phyloP scores from a whole-genome alignment of 257 asterid species.

The Nicotiana otophora region DNA sequence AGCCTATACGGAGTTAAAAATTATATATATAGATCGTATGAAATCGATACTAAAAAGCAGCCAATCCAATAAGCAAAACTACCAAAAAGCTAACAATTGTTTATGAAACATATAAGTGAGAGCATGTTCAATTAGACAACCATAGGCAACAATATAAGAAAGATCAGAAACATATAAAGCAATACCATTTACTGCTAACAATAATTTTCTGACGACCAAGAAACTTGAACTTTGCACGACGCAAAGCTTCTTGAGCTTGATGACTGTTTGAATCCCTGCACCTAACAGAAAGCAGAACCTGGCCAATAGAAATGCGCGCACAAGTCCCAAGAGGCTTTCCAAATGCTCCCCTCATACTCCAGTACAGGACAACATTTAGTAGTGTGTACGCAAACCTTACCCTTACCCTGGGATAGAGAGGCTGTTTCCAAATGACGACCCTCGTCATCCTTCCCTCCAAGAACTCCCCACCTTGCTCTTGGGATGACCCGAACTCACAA shows the following conservation, averaged over 20 bases:
- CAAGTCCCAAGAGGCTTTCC: slow-evolving; percentile 35
- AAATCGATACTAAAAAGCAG: background rate
- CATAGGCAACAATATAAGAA: background rate
- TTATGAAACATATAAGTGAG: background rate
- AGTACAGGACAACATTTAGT: slow-evolving; percentile 32
- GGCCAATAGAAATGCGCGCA: slow-evolving; percentile 36
- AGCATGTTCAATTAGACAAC: background rate
- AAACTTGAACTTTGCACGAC: slow-evolving; percentile 41
- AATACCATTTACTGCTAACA: slow-evolving; percentile 40
- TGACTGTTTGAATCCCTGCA: slow-evolving; percentile 30
- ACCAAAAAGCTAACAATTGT: background rate
- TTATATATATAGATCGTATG: background rate
- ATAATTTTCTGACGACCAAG: slow-evolving; percentile 38
- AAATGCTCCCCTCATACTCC: slow-evolving; percentile 38
- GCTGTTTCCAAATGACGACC: too few species aligned
- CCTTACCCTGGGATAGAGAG: too few species aligned
- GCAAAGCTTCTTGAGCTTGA: slow-evolving; percentile 37
- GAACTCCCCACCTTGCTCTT: too few species aligned
- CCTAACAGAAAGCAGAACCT: slow-evolving; percentile 32
- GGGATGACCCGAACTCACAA: too few species aligned
- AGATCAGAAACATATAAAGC: background rate
- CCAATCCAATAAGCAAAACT: background rate
- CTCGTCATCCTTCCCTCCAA: too few species aligned
- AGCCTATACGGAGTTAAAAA: background rate
- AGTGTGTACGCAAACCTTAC: too few species aligned